Conservation (phyloP, 164 flowering plant species). For the Nymphaea thermarum region DNA sequence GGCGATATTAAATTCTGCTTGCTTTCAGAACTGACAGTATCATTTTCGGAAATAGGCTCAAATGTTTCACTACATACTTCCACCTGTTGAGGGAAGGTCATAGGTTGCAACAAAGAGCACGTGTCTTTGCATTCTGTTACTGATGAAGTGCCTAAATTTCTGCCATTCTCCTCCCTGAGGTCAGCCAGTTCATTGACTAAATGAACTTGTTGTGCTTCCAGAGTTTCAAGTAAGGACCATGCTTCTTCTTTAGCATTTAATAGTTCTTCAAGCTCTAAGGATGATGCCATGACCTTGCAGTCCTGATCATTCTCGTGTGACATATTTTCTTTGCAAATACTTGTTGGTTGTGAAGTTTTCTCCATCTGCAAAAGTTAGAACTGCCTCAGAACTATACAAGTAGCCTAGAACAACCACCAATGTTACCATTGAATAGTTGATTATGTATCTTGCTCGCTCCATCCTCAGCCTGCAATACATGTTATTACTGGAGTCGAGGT, state of each 20-base stretch:
- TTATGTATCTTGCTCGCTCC: no score
- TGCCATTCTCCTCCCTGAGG: conserved; percentile 26
- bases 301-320: not conserved
- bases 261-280: not conserved
- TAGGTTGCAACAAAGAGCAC: not conserved
- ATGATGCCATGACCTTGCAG: not conserved
- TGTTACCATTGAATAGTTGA: no score
- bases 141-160: conserved; percentile 5
- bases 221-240: conserved; percentile 25
- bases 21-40: conserved; percentile 3
- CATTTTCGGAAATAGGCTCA: not conserved
- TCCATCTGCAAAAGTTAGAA: not conserved
- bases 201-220: conserved; percentile 31
- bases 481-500: no score
- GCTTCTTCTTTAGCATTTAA: conserved; percentile 19
- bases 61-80: not conserved
- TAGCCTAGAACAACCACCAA: no score
- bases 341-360: not conserved
- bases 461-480: no score
- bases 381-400: not conserved
- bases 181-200: conserved; percentile 27
- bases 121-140: not conserved
- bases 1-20: conserved; percentile 12
- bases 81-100: not conserved
- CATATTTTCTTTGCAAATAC: not conserved